These are phyloP conservation scores for Teunomyces stri DNA, from an alignment of 805 yeast species.

Conservation along the genomic window DNA sequence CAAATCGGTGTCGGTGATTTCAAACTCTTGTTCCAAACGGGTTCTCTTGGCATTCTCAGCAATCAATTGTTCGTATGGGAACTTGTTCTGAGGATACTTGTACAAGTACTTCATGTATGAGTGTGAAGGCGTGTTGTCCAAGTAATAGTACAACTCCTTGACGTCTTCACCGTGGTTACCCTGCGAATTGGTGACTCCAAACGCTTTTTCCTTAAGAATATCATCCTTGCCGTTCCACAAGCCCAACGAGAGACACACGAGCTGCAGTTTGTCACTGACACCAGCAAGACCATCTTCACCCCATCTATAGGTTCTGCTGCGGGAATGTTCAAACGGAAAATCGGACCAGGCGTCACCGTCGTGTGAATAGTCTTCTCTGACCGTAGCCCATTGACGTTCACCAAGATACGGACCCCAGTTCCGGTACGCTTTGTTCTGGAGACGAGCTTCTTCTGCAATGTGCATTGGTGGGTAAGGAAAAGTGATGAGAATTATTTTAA, in stretches of 20 bases:
- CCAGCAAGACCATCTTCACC: constrained; percentile 96
- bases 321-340: constrained; percentile 83
- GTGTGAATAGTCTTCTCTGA: constrained; percentile 81
- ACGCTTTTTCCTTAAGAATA: constrained; percentile 78
- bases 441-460: constrained; percentile 40
- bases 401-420: constrained; percentile 87
- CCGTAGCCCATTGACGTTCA: constrained; percentile 75
- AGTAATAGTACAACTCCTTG: constrained; percentile 77
- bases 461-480: constrained; percentile 7
- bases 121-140: constrained; percentile 91
- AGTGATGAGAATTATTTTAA: background rate
- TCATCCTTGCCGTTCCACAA: constrained; percentile 90
- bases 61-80: constrained; percentile 76
- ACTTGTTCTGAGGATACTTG: constrained; percentile 86
- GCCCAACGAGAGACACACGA: constrained; percentile 74
- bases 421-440: constrained; percentile 30
- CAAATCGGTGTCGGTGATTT: constrained; percentile 75
- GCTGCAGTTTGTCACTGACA: constrained; percentile 77
- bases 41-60: constrained; percentile 64
- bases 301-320: constrained; percentile 84
- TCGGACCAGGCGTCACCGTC: constrained; percentile 90
- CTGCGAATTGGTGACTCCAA: constrained; percentile 87
- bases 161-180: constrained; percentile 98
- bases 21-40: constrained; percentile 72
- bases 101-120: constrained; percentile 87